Percentiles rank a stretch among this genome's conserved stretches.
phyloP scores from a whole-genome alignment of 1,139 yeast genomes.

The Suhomyces guaymorum region DNA sequence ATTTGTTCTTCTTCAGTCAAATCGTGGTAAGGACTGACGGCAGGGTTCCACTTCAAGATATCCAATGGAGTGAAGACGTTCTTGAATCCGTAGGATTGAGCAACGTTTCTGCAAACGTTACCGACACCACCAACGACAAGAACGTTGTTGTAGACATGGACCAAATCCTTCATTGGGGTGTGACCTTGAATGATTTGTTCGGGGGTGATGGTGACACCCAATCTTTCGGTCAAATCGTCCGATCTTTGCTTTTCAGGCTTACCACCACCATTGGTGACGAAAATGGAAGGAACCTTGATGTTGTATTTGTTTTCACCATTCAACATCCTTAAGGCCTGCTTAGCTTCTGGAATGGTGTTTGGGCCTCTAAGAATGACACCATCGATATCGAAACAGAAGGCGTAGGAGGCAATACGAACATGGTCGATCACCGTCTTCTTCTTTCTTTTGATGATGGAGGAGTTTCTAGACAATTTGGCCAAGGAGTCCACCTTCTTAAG shows the following conservation, averaged over 20 bases:
- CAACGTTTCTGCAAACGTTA: constrained; percentile 77
- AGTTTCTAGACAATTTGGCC: constrained; percentile 52
- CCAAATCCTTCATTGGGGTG: constrained; percentile 83
- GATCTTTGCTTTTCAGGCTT: constrained; percentile 75
- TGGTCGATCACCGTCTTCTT: constrained; percentile 61
- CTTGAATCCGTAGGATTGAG: constrained; percentile 73
- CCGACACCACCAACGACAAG: constrained; percentile 86
- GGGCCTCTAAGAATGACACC: constrained; percentile 83
- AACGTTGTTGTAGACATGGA: constrained; percentile 64
- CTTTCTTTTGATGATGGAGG: constrained; percentile 52
- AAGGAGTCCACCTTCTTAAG: constrained; percentile 52
- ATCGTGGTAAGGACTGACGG: constrained; percentile 77
- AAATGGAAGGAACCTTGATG: constrained; percentile 80
- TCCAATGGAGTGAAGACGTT: constrained; percentile 79
- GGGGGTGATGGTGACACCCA: constrained; percentile 60
- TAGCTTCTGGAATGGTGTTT: constrained; percentile 74
- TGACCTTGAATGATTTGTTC: constrained; percentile 88
- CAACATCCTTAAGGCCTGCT: constrained; percentile 64
- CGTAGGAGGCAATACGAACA: constrained; percentile 73
- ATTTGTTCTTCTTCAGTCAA: constrained; percentile 67
- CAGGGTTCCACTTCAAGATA: constrained; percentile 81
- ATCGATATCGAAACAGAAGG: constrained; percentile 85
- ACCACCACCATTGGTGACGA: constrained; percentile 90
- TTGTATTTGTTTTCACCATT: constrained; percentile 79
- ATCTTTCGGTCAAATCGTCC: constrained; percentile 60